A percentile compares a stretch with the other conserved stretches of the same genome.
These are phyloP conservation scores for Botrytis aclada DNA, from an alignment of 2,329 filamentous ascomycete genomes.

Conservation along the genomic window DNA sequence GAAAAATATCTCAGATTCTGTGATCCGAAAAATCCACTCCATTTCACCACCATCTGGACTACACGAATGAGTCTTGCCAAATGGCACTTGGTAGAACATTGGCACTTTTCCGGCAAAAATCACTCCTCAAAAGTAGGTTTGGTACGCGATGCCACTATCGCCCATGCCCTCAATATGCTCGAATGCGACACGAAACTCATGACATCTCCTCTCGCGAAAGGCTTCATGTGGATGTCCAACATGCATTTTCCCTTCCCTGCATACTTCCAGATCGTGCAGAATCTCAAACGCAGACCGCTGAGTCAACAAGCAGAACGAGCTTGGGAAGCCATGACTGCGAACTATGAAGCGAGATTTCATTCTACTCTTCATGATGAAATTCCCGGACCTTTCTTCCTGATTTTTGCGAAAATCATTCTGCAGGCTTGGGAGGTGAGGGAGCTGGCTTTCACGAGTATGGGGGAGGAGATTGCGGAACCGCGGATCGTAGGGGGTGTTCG, in stretches of 20 bases:
- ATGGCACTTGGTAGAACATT: conserved; percentile 34
- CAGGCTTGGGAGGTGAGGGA: conserved; percentile 33
- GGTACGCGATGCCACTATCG: conserved; percentile 37
- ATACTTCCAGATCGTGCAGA: conserved; percentile 38
- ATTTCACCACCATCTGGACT: conserved; percentile 37
- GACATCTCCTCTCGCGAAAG: conserved; percentile 32
- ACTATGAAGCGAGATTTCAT: conserved; percentile 30
- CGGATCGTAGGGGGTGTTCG: conserved; percentile 30
- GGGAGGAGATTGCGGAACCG: conserved; percentile 25
- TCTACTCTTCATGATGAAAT: conserved; percentile 14
- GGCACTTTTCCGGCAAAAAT: conserved; percentile 28
- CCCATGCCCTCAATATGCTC: conserved; percentile 29
- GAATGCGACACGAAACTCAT: conserved; percentile 39
- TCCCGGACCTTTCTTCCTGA: conserved; percentile 25
- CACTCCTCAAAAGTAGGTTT: conserved; percentile 29
- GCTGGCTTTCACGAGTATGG: conserved; percentile 22
- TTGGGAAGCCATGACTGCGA: conserved; percentile 34
- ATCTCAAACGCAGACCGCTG: conserved; percentile 32
- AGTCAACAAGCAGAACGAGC: conserved; percentile 32
- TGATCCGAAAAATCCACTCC: conserved; percentile 41
- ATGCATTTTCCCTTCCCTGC: conserved; percentile 38
- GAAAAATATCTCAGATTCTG: conserved; percentile 44
- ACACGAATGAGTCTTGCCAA: conserved; percentile 31
- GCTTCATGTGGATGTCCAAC: conserved; percentile 37
- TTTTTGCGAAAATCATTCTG: conserved; percentile 31